phyloP scores from a whole-genome alignment of 345 rosid genomes.

The Acer saccharum region DNA sequence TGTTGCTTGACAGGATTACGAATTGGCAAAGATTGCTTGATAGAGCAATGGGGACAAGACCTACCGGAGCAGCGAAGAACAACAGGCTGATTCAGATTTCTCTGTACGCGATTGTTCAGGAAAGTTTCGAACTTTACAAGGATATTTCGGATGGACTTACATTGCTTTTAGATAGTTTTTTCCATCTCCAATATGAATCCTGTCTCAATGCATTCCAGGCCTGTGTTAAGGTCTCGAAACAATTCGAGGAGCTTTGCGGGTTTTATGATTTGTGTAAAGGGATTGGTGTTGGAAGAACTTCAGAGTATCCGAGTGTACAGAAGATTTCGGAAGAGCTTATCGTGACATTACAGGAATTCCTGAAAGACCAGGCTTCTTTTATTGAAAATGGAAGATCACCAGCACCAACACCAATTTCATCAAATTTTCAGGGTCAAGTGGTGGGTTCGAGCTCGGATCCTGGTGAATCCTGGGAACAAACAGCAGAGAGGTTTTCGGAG shows the following conservation, averaged over 20 bases:
- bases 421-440: slow-evolving; percentile 14
- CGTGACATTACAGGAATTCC: slow-evolving; percentile 72
- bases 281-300: slow-evolving; percentile 62
- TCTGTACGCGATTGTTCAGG: slow-evolving; percentile 56
- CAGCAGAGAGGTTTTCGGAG: slow-evolving; percentile 35
- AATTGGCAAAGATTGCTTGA: slow-evolving; percentile 81
- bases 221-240: slow-evolving; percentile 63
- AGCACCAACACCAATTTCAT: slow-evolving; percentile 21
- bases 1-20: slow-evolving; percentile 57
- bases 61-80: slow-evolving; percentile 60
- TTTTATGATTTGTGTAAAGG: slow-evolving; percentile 60
- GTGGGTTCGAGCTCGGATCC: slow-evolving; percentile 20
- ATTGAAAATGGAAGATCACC: slow-evolving; percentile 32
- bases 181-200: slow-evolving; percentile 62
- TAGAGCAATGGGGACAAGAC: slow-evolving; percentile 59
- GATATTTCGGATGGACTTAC: slow-evolving; percentile 72
- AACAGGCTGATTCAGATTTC: slow-evolving; percentile 54
- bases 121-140: slow-evolving; percentile 77
- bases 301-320: slow-evolving; percentile 80
- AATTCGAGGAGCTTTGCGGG: slow-evolving; percentile 63
- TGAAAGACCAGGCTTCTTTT: slow-evolving; percentile 73
- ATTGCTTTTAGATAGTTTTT: slow-evolving; percentile 65
- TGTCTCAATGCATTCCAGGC: slow-evolving; percentile 65
- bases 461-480: slow-evolving; percentile 26
- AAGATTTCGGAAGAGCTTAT: slow-evolving; percentile 73